Base-by-base conservation (phyloP, 2,329 filamentous ascomycete genomes). In the Rutstroemia sp. region DNA sequence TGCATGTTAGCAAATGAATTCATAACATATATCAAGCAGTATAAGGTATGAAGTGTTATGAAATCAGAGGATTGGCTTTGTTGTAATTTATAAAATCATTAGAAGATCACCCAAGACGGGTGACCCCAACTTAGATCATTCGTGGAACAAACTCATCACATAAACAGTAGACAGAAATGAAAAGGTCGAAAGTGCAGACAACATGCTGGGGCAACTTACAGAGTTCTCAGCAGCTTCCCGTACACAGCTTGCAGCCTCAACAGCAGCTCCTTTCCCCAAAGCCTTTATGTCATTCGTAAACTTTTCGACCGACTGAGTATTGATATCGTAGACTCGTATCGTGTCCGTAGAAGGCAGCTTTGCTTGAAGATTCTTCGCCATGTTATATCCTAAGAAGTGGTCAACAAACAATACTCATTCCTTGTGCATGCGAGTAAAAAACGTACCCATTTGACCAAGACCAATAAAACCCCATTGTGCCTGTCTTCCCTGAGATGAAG, bases 351-450 rank as follows among this genome's bases (percentile, higher is more conserved):
- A 71, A 3, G 83, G 80, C 30, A 88, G 78, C 68, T 87, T 88
- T 39, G 80, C 76, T 63, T 84, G 78, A 5, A 89, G 75, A 64
- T 88, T 89, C 69, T 77, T 80, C 38, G 86, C 86, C 86, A 89
- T 89, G 48, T 83, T 81, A 62, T 83, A 88, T 48, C 86, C 85
- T 87, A 59, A 51, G 16, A 39, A 39, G 36, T 59, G 40, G 47
- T 63, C 56, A 66, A 58, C 46, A 45, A 62, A 49, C 57, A 52
- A 56, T 57, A 27, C 19, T 27, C 54, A 47, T 39, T 49, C n/a
- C 14, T n/a, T 17, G 27, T 17, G 59, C 48, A 54, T 63, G 57
- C 57, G 56, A 42, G 42, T 6, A 38, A 44, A 44, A 42, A 25
- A 71, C 74, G 45, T 72, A 81, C 79, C 80, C 80, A 83, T 83